Conservation (phyloP, 176 grass and related monocot species). For the Typha latifolia region DNA sequence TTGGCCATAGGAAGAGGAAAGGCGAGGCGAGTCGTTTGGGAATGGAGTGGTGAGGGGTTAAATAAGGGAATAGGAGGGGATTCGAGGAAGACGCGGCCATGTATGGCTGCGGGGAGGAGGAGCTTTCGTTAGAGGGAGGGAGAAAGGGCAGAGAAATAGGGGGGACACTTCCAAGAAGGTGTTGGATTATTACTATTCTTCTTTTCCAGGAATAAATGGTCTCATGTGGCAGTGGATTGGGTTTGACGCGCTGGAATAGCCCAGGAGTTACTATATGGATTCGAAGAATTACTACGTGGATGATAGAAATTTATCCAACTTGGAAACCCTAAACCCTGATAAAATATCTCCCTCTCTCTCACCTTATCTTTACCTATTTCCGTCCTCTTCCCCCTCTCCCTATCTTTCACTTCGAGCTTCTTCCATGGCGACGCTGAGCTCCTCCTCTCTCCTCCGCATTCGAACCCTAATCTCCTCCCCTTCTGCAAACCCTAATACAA, state of each 20-base stretch:
- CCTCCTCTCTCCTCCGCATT: constrained; percentile 30
- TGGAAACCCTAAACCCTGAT: background rate
- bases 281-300: no score
- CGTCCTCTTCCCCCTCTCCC: background rate
- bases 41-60: constrained; percentile 14
- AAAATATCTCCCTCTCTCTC: background rate
- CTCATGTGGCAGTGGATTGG: no score
- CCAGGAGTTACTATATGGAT: no score
- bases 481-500: background rate
- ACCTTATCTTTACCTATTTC: constrained; percentile 27
- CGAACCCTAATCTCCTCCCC: constrained; percentile 14
- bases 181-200: background rate
- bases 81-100: constrained; percentile 39
- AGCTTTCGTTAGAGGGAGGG: background rate
- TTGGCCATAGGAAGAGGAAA: constrained; percentile 1
- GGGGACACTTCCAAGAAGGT: background rate
- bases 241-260: no score
- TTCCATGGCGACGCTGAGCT: constrained; percentile 46
- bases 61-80: constrained; percentile 17
- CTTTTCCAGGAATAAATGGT: no score
- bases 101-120: constrained; percentile 19
- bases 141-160: background rate
- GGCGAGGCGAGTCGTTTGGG: background rate
- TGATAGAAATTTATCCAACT: no score
- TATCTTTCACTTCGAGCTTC: background rate